Base-by-base conservation (phyloP, 2,329 filamentous ascomycete genomes). In the Leptographium procerum region DNA sequence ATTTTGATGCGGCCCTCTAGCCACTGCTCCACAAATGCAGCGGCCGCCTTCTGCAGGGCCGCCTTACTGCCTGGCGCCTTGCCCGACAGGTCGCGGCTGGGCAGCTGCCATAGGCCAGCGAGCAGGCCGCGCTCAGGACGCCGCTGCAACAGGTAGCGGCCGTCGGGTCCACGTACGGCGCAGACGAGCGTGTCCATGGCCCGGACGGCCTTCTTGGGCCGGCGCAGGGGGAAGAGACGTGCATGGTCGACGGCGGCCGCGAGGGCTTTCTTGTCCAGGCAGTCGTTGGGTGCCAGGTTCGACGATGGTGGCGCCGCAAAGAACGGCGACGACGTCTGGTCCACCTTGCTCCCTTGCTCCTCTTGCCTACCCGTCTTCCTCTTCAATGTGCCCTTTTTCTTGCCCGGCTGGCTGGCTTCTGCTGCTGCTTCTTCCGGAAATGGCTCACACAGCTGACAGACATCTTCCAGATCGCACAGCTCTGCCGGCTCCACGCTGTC, bases 61-160 rank as follows among this genome's bases (percentile, higher is more conserved):
- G 56, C 55, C 43, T 52, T 29, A 14, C 34, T 11, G 13, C n/a
- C n/a, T 28, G 33, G 7, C 2, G 19, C 5, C 16, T 22, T 29
- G 19, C 36, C 47, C 48, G 34, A 34, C 28, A 64, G 16, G 47
- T 63, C 61, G 4, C 69, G 64, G 62, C 78, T 81, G 0, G 80
- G 80, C 7, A 83, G 72, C 61, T 83, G 79, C 80, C 80, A 83
- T 6, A 83, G 62, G 0, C 78, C 75, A 0, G 79, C 80, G 0
- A 83, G 68, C 1, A 83, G 71, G 0, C 80, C 80, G 64, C 78
- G 82, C 13, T 74, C 72, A 0, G 80, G 79, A 0, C 80, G 77
- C 1, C 73, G 74, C 19, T 76, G 75, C 56, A 82, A 70, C 2
- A 83, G 67, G 57, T 76, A 80, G 2, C 66, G 62, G 0, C 74